Conservation (phyloP, 1,139 yeast genomes). For the Candida glucosophila region DNA sequence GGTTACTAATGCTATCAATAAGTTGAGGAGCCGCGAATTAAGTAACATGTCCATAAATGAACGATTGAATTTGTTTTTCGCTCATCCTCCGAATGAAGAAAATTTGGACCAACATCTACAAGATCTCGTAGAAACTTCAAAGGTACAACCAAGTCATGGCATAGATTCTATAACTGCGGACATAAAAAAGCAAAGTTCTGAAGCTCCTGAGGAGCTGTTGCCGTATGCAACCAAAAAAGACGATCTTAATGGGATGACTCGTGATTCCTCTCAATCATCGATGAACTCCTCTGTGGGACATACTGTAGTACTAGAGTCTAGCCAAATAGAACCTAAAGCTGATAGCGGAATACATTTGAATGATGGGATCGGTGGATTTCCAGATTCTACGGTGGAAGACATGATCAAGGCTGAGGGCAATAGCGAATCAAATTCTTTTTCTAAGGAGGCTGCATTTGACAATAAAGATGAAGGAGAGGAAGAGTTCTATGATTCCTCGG, state of each 20-base stretch:
- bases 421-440: neutral
- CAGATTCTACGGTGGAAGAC: conserved; percentile 30
- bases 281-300: conserved; percentile 32
- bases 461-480: conserved; percentile 12
- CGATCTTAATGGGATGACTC: conserved; percentile 25
- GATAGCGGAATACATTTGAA: conserved; percentile 28
- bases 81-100: conserved; percentile 7
- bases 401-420: conserved; percentile 16
- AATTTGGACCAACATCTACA: conserved; percentile 32
- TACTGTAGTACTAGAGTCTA: conserved; percentile 22
- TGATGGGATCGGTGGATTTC: conserved; percentile 39
- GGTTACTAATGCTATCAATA: conserved; percentile 14
- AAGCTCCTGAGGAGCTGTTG: conserved; percentile 25
- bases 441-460: conserved; percentile 1
- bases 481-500: conserved; percentile 26
- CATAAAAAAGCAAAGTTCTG: conserved; percentile 16
- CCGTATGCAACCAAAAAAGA: conserved; percentile 21
- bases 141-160: conserved; percentile 21
- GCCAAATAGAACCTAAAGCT: conserved; percentile 9
- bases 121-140: conserved; percentile 19
- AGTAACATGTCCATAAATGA: conserved; percentile 30
- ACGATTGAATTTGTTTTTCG: conserved; percentile 27
- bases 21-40: conserved; percentile 16
- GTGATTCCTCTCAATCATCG: conserved; percentile 38
- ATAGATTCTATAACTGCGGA: conserved; percentile 29